A percentile compares a stretch with the other conserved stretches of the same genome.
phyloP scores from a whole-genome alignment of 1,284 basidiomycete genomes.

The Takashimella koratensis region DNA sequence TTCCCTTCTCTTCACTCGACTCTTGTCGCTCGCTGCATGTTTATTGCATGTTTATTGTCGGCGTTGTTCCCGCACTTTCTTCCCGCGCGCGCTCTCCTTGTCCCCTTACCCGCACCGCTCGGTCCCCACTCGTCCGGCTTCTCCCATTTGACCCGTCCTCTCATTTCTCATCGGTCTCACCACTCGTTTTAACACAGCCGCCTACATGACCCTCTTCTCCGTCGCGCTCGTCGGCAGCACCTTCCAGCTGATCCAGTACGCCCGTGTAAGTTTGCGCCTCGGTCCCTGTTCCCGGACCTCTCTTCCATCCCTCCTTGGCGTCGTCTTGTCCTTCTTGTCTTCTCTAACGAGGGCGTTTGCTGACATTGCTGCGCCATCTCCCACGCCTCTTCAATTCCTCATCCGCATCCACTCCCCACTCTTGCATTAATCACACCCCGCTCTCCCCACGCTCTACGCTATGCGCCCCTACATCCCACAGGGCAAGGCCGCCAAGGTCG shows the following conservation, averaged over 20 bases:
- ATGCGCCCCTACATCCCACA: constrained; percentile 3
- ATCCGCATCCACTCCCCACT: not conserved
- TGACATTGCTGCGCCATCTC: no score
- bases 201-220: constrained; percentile 42
- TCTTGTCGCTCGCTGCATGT: not conserved
- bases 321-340: no score
- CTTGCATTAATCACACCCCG: constrained; percentile 3
- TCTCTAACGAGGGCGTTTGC: no score
- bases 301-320: no score
- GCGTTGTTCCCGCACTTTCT: not conserved
- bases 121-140: not conserved
- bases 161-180: not conserved
- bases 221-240: constrained; percentile 34
- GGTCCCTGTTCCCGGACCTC: no score
- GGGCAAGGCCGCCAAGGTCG: constrained; percentile 15
- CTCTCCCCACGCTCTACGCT: not conserved
- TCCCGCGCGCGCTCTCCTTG: not conserved
- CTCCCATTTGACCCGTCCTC: not conserved
- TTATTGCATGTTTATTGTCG: not conserved
- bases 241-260: constrained; percentile 44
- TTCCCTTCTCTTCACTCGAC: not conserved
- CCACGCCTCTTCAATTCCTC: not conserved
- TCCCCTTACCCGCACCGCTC: not conserved
- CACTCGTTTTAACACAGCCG: constrained; percentile 23
- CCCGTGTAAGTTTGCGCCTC: constrained; percentile 39